Evolutionary conservation across 1,139 yeast species (phyloP).

Genomic region (Pichia sp.): DNA sequence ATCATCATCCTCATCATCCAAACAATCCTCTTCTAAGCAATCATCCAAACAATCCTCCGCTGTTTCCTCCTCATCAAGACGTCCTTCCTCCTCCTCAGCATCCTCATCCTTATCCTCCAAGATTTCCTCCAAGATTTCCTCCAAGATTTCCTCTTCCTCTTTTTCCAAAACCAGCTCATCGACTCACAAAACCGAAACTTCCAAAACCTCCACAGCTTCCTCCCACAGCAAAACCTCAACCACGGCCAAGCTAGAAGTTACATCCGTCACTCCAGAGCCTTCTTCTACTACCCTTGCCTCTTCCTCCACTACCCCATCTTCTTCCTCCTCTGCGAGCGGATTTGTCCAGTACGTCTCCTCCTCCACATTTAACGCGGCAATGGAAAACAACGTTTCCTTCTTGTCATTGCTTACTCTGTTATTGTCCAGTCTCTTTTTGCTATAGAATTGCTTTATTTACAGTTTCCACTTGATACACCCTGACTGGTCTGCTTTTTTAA

Average conservation of each 20-base stretch:
- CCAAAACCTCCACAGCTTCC: neutral
- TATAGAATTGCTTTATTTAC: neutral
- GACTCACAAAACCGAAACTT: too few relatives aligned
- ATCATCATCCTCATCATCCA: neutral
- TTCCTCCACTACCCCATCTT: conserved; percentile 3
- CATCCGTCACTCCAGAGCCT: neutral
- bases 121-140: neutral
- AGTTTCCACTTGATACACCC: neutral
- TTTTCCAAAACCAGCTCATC: too few relatives aligned
- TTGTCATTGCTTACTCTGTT: neutral
- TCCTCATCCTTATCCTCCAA: neutral
- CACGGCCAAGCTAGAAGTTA: neutral
- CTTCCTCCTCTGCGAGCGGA: conserved; percentile 6
- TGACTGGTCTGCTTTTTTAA: too few relatives aligned
- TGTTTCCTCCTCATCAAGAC: neutral
- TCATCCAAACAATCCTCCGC: neutral
- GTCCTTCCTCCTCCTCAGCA: neutral
- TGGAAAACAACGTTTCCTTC: neutral
- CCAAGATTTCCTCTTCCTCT: neutral
- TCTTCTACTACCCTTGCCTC: neutral
- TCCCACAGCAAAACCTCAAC: neutral
- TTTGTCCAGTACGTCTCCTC: conserved; percentile 11
- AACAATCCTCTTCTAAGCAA: neutral
- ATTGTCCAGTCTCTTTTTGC: conserved; percentile 1
- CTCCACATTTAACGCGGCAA: neutral